phyloP scores from a whole-genome alignment of 2,329 filamentous ascomycete species.

The Xylaria sp. region DNA sequence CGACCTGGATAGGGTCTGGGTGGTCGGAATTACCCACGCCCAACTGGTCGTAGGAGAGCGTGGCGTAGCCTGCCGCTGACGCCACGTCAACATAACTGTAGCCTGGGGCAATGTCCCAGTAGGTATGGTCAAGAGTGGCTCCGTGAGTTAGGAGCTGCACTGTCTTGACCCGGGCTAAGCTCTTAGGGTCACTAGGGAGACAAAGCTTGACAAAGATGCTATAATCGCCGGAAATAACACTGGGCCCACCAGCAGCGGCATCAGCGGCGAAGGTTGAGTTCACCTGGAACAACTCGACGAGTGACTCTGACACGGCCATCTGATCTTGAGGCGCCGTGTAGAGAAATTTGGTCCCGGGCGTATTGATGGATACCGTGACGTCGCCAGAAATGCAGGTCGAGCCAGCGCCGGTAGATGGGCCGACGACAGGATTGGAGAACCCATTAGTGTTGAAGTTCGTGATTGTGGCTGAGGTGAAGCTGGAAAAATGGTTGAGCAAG shows the following conservation, averaged over 20 bases:
- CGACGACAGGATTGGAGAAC: conserved; percentile 27
- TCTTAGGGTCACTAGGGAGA: conserved; percentile 22
- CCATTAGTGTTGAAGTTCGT: conserved; percentile 16
- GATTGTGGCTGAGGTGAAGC: conserved; percentile 21
- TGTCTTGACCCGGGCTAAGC: conserved; percentile 26
- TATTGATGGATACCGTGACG: conserved; percentile 27
- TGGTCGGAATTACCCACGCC: conserved; percentile 46
- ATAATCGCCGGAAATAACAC: conserved; percentile 30
- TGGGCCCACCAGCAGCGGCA: conserved; percentile 19
- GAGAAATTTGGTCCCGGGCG: conserved; percentile 27
- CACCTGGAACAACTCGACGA: conserved; percentile 31
- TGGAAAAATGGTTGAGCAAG: conserved; percentile 22
- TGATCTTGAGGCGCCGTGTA: conserved; percentile 30
- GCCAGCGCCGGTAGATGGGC: conserved; percentile 28
- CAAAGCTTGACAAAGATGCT: conserved; percentile 33
- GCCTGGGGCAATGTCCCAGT: conserved; percentile 46
- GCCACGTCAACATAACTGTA: conserved; percentile 50
- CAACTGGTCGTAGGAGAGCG: conserved; percentile 50
- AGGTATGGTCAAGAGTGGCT: conserved; percentile 45
- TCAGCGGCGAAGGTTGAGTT: conserved; percentile 29
- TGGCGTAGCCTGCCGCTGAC: conserved; percentile 44
- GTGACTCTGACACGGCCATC: conserved; percentile 27
- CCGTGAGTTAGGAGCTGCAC: conserved; percentile 50
- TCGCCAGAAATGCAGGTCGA: conserved; percentile 30
- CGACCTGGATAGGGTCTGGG: conserved; percentile 45